Base-by-base conservation (phyloP, 2,329 filamentous ascomycete genomes). In the Arachnomyces sp. region DNA sequence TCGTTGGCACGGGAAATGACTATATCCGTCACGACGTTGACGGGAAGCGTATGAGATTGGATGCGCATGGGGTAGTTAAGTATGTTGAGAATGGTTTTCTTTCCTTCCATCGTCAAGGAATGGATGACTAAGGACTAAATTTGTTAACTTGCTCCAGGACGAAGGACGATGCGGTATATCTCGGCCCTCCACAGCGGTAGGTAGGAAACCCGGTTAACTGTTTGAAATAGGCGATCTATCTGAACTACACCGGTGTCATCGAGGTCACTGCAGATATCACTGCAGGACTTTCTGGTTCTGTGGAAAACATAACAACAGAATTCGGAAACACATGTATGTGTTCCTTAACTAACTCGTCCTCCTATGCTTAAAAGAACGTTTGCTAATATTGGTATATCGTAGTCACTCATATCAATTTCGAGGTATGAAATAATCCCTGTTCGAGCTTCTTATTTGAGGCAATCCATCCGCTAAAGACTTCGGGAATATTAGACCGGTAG, bases 11-110 rank as follows among this genome's bases (percentile, higher is more conserved):
- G 13, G 66, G 65, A 3, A 61, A 62, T 38, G 66, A 68, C 42
- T 68, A 67, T 44, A 66, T 69, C 44, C 61, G 59, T 35, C 53
- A 54, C 14, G 66, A 68, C 44, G 53, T 63, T 3, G 60, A 63
- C 42, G 59, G 59, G 5, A 57, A 60, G 42, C 56, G 57, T 31
- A 49, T 67, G 50, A 57, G 66, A 3, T 48, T 68, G 46, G 52
- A 67, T 49, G 64, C 64, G 6, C 62, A 65, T 45, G 53, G 55
- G 3, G 55, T 64, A 13, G 40, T 67, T 28, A 64, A 61, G 65
- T 68, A 51, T 18, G n/a, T 28, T 28, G 14, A 11, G 14, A 17
- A 33, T n/a, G n/a, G n/a, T n/a, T n/a, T n/a, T n/a, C n/a, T n/a
- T n/a, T n/a, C 14, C 36, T 6, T 12, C 7, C 4, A 2, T 7